phyloP scores from a whole-genome alignment of 441 rosid species.

The Hypseocharis bilobata region DNA sequence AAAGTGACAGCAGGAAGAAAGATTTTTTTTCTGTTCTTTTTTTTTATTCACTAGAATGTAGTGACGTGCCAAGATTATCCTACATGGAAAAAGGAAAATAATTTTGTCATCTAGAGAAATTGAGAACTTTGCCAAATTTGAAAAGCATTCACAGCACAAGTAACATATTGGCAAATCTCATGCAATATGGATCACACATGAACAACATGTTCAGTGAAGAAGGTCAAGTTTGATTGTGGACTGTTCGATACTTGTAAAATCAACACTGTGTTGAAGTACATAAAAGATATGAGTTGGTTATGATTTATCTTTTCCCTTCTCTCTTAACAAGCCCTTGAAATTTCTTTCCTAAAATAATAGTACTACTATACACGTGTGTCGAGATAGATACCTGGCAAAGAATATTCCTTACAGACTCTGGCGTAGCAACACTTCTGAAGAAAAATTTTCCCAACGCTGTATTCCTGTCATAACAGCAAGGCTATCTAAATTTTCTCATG shows the following conservation, averaged over 20 bases:
- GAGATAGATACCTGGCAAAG: constrained; percentile 52
- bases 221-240: neutral
- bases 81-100: neutral
- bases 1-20: too few species aligned
- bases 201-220: neutral
- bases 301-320: neutral
- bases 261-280: neutral
- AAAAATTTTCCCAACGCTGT: constrained; percentile 57
- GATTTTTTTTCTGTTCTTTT: too few species aligned
- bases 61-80: too few species aligned
- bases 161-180: neutral
- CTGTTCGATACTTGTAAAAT: neutral
- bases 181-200: neutral
- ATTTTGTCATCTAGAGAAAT: neutral
- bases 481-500: neutral
- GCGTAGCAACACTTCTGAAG: constrained; percentile 53
- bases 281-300: neutral
- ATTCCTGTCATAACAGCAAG: constrained; percentile 41
- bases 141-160: neutral
- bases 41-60: too few species aligned
- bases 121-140: neutral
- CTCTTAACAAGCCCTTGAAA: neutral
- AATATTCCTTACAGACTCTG: constrained; percentile 56
- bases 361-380: neutral
- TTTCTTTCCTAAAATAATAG: neutral